A percentile compares a stretch with the other conserved stretches of the same genome.
Conservation (phyloP, 73 alveolate genomes). For the Paramecium caudatum region DNA sequence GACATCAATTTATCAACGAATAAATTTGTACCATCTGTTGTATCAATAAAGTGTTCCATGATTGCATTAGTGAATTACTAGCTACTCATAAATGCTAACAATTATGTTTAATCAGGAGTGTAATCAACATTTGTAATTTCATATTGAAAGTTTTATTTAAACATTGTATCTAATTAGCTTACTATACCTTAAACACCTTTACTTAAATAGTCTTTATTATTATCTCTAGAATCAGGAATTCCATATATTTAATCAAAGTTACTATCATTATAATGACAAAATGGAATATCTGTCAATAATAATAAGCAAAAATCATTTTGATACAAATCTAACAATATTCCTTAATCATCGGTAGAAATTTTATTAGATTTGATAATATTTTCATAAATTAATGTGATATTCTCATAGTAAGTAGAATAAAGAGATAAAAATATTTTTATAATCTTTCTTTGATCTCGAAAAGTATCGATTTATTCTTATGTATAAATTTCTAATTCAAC, state of each 20-base stretch:
- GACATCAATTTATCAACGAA: background rate
- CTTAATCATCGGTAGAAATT: background rate
- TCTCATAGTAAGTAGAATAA: background rate
- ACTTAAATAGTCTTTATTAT: constrained; percentile 38
- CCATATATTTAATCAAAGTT: constrained; percentile 16
- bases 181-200: constrained; percentile 42
- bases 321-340: background rate
- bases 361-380: constrained; percentile 27
- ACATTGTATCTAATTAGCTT: constrained; percentile 17
- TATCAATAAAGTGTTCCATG: constrained; percentile 50
- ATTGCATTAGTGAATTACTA: constrained; percentile 30
- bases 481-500: constrained; percentile 16
- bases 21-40: constrained; percentile 27
- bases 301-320: background rate
- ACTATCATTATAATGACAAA: background rate
- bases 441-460: background rate
- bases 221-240: constrained; percentile 10
- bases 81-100: background rate
- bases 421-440: background rate
- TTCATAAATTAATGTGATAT: constrained; percentile 24
- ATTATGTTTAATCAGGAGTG: background rate
- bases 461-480: background rate
- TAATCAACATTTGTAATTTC: constrained; percentile 33
- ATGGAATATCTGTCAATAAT: background rate
- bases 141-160: constrained; percentile 10